phyloP scores from a whole-genome alignment of 202 grass and related monocot species.

The Cymbopogon flexuosus region DNA sequence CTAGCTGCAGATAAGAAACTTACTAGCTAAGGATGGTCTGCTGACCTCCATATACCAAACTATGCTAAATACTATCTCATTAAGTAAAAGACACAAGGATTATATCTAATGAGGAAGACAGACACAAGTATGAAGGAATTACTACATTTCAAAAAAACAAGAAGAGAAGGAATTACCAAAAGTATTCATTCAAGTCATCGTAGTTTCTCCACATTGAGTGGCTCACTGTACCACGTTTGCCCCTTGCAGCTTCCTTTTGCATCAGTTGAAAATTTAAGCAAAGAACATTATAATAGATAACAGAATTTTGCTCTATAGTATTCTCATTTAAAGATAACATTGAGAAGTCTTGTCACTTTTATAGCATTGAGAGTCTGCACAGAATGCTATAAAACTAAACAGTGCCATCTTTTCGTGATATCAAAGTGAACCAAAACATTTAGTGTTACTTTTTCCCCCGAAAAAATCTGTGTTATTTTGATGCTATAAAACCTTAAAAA shows the following conservation, averaged over 20 bases:
- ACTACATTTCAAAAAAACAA: conserved; percentile 28
- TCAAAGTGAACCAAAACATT: not conserved
- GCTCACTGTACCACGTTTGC: conserved; percentile 64
- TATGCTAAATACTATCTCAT: not conserved
- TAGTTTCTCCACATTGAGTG: conserved; percentile 99
- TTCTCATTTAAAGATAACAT: not conserved
- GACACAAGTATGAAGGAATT: conserved; percentile 33
- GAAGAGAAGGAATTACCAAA: conserved; percentile 59
- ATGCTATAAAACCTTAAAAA: not conserved
- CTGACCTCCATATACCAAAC: not conserved
- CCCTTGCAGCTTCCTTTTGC: conserved; percentile 62
- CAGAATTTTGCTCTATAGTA: not conserved
- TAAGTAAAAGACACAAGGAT: not conserved
- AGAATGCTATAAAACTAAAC: not conserved
- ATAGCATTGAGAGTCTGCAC: not conserved
- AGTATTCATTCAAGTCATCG: conserved; percentile 95
- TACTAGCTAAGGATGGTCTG: not conserved
- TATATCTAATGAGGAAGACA: not conserved
- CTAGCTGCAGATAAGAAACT: not conserved
- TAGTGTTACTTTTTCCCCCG: not conserved
- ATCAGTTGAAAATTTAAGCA: conserved; percentile 28
- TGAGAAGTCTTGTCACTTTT: not conserved
- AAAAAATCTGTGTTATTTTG: not conserved
- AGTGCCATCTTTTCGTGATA: not conserved
- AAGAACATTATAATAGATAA: not conserved